A percentile compares a stretch with the other conserved stretches of the same genome.
Evolutionary conservation across 371 early-diverging fungal genomes (phyloP).

Genomic region (Lichtheimia ornata): DNA sequence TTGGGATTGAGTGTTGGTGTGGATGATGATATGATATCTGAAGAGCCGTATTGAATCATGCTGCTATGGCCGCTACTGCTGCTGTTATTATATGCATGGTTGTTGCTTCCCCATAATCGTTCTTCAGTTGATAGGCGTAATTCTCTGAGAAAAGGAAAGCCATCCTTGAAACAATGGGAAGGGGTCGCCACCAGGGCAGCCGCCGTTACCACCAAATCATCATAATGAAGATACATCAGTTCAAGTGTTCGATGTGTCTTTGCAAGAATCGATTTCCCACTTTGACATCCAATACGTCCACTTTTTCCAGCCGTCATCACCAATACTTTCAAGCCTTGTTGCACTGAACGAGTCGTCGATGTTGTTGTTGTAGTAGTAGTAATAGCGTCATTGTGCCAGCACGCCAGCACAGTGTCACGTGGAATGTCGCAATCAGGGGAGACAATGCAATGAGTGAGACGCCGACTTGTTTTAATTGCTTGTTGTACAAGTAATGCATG

Average conservation of each 20-base stretch:
- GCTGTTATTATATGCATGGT: neutral
- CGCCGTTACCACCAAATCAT: neutral
- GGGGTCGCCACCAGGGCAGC: neutral
- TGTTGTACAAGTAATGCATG: neutral
- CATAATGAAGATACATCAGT: neutral
- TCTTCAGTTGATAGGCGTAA: neutral
- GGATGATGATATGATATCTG: no score
- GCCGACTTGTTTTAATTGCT: neutral
- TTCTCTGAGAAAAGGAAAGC: neutral
- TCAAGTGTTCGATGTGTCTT: neutral
- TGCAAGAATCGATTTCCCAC: neutral
- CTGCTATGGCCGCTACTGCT: neutral
- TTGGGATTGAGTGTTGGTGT: no score
- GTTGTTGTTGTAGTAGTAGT: no score
- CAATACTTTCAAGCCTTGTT: neutral
- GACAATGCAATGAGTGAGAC: neutral
- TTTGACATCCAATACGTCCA: neutral
- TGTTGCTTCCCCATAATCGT: neutral
- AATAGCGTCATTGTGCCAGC: neutral
- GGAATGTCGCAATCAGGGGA: neutral
- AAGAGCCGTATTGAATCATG: no score
- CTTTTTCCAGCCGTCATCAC: constrained; percentile 1
- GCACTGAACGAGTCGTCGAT: no score
- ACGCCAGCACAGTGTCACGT: neutral
- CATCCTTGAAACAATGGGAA: neutral